phyloP scores from a whole-genome alignment of 2,329 filamentous ascomycete genomes.

The Blastomyces parvus region DNA sequence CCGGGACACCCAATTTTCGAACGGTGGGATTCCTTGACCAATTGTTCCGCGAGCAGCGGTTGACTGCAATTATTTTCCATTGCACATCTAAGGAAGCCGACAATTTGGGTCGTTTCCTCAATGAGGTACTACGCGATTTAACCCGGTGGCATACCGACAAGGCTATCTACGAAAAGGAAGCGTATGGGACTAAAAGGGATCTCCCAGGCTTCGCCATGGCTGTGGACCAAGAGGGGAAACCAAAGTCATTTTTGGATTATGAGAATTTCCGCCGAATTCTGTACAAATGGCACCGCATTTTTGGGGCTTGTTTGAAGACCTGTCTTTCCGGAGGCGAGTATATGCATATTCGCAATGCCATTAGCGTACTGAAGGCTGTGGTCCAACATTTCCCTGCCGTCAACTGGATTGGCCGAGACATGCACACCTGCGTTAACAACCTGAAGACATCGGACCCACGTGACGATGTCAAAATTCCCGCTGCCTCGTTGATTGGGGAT shows the following conservation, averaged over 20 bases:
- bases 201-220: constrained; percentile 70
- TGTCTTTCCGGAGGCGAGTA: constrained; percentile 80
- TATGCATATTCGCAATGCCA: constrained; percentile 96
- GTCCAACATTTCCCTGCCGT: constrained; percentile 77
- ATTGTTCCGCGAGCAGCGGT: constrained; percentile 71
- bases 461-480: constrained; percentile 42
- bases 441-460: constrained; percentile 36
- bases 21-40: constrained; percentile 74
- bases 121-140: constrained; percentile 69
- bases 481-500: constrained; percentile 41
- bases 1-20: constrained; percentile 75
- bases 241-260: constrained; percentile 65
- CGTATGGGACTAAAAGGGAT: constrained; percentile 54
- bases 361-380: constrained; percentile 74
- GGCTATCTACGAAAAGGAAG: constrained; percentile 69
- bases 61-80: constrained; percentile 75
- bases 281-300: constrained; percentile 80
- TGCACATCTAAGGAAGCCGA: constrained; percentile 87
- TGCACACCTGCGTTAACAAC: constrained; percentile 35
- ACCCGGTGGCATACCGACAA: constrained; percentile 75
- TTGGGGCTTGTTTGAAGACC: constrained; percentile 68
- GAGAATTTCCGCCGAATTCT: constrained; percentile 77
- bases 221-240: constrained; percentile 61
- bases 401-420: constrained; percentile 65
- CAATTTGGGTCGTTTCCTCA: constrained; percentile 84